Conservation (phyloP, 768 basidiomycete genomes). For the Exsudoporus frostii region DNA sequence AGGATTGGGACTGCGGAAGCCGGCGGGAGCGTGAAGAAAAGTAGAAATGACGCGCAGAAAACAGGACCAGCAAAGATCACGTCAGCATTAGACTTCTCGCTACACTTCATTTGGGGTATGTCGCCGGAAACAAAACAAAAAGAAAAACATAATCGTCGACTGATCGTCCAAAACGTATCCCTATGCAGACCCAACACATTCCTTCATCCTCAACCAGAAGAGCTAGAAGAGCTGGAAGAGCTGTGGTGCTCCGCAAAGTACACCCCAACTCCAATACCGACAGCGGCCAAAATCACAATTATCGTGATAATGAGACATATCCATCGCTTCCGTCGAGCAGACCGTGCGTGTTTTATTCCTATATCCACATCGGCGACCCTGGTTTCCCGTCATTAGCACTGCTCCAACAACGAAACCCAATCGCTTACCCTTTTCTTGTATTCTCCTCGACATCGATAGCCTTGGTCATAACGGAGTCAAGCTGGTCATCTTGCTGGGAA, state of each 20-base stretch:
- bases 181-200: not conserved
- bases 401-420: not conserved
- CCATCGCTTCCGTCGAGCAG: constrained; percentile 80
- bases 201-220: not conserved
- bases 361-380: constrained; percentile 62
- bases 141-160: not conserved
- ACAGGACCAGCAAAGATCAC: constrained; percentile 15
- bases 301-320: constrained; percentile 74
- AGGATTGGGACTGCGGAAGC: not conserved
- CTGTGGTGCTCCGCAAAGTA: constrained; percentile 23
- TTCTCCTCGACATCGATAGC: constrained; percentile 64
- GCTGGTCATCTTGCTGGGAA: constrained; percentile 75
- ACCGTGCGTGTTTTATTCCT: constrained; percentile 65
- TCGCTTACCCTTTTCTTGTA: constrained; percentile 65
- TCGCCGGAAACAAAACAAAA: not conserved
- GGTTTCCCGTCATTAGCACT: not conserved
- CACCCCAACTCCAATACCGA: constrained; percentile 29
- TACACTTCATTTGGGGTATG: not conserved
- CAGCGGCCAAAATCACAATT: constrained; percentile 51
- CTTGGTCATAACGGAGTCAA: constrained; percentile 59
- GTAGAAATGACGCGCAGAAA: constrained; percentile 23
- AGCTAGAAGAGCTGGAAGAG: not conserved
- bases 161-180: not conserved
- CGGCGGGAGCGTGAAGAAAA: not conserved
- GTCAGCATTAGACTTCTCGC: constrained; percentile 11